Evolutionary conservation across 2,329 filamentous ascomycete species (phyloP).

Genomic region (Huntiella bhutanensis): DNA sequence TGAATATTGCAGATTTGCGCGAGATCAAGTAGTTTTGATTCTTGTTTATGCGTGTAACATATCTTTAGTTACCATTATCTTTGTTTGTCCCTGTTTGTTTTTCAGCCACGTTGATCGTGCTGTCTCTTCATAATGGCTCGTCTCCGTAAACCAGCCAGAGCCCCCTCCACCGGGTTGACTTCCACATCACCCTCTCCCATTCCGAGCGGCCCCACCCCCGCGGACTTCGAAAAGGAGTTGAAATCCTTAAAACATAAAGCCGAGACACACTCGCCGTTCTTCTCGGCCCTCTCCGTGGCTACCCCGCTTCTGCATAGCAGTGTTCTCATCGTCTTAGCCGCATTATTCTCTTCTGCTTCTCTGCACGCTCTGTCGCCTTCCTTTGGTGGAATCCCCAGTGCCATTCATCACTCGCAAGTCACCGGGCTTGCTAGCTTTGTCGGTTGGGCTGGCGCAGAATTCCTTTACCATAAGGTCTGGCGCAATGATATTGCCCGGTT

Average conservation of each 20-base stretch:
- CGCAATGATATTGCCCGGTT: constrained; percentile 28
- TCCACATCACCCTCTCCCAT: not conserved
- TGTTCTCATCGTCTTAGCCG: constrained; percentile 31
- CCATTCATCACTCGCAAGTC: constrained; percentile 49
- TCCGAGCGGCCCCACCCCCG: constrained; percentile 25
- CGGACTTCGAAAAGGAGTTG: constrained; percentile 35
- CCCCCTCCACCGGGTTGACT: not conserved
- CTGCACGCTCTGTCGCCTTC: constrained; percentile 66
- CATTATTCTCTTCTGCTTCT: constrained; percentile 49
- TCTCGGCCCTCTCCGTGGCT: constrained; percentile 17
- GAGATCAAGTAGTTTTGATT: too few relatives aligned
- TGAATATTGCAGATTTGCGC: too few relatives aligned
- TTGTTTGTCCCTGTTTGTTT: too few relatives aligned
- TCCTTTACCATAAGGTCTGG: constrained; percentile 30
- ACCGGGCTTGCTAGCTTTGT: constrained; percentile 47
- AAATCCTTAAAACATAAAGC: constrained; percentile 29
- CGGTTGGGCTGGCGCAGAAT: constrained; percentile 51
- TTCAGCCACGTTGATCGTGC: too few relatives aligned
- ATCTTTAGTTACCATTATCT: too few relatives aligned
- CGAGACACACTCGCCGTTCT: constrained; percentile 18
- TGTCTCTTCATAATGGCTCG: not conserved
- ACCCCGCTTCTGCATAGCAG: constrained; percentile 20
- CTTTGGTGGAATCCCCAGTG: constrained; percentile 67
- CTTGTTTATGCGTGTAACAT: not conserved
- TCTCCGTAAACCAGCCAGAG: not conserved